Evolutionary conservation across 352 stramenopile genomes (phyloP), one percentile per base, ranked within the genome.

Genomic region (Phytophthora pini): DNA sequence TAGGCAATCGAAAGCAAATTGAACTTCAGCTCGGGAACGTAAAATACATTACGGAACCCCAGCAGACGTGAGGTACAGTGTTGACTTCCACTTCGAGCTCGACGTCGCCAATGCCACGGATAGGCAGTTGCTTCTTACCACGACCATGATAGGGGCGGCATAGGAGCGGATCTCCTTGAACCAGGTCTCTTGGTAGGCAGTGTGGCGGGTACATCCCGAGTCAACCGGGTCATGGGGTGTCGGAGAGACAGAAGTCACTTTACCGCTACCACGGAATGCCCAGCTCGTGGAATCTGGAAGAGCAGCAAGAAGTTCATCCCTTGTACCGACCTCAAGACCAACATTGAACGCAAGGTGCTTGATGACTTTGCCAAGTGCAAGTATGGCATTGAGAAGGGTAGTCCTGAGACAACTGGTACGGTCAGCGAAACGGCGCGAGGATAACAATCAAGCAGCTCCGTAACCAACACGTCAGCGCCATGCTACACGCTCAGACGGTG

Each of bases 261-360:
- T 67, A 67, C 11, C 17, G 48, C 1, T 67, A 51, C 27, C 48
- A 66, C 8, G 48, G 22, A 5, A 66, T 66, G 58, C 31, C 40
- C 3, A 46, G 47, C n/a, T 41, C 49, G 40, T 66, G 58, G 58
- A 57, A 58, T 56, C 40, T 51, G 51, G 39, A 59, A 59, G 36
- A 39, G 51, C 7, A 68, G 26, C 17, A 56, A 44, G 17, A 68
- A 52, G 34, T 68, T 56, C 43, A 68, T 68, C 12, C 60, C 43
- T 0, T 68, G 52, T 17, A 53, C 15, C 9, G 47, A 70, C 29
- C 40, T 58, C 1, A 65, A 60, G 47, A 34, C 43, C 11, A 63
- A 53, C 48, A 70, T 65, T 15, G 46, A 70, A 27, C 54, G 46
- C 1, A 69, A 68, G 31, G 41, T 62, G 24, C 22, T 57, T 0